Conservation (phyloP, 1,284 basidiomycete species). For the Bjerkandera adusta region DNA sequence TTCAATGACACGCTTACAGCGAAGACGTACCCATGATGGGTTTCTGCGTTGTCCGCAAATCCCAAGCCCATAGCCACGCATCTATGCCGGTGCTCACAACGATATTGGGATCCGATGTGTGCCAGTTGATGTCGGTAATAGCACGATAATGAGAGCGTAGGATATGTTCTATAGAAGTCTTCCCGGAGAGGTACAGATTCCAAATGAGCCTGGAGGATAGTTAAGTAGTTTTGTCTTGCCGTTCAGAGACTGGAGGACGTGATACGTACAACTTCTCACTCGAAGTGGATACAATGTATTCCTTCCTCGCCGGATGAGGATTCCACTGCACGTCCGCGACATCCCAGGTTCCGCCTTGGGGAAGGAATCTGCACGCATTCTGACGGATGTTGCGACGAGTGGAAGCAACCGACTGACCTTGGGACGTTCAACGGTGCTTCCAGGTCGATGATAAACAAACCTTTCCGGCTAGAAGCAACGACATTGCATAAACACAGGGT, state of each 20-base stretch:
- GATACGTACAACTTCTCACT: conserved; percentile 81
- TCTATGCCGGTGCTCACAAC: conserved; percentile 80
- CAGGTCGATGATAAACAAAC: conserved; percentile 95
- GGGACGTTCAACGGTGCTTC: conserved; percentile 86
- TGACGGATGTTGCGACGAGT: conserved; percentile 35
- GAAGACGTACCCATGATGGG: conserved; percentile 58
- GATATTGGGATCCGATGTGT: conserved; percentile 76
- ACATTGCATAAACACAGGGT: not conserved
- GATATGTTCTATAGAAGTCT: conserved; percentile 76
- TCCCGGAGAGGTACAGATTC: conserved; percentile 79
- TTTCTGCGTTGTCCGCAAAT: conserved; percentile 60
- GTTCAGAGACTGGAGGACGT: conserved; percentile 2
- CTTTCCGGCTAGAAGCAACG: conserved; percentile 65
- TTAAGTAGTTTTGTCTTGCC: no score
- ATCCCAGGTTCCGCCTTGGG: conserved; percentile 96
- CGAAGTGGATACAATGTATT: conserved; percentile 94
- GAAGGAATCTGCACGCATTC: conserved; percentile 67
- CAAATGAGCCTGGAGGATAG: conserved; percentile 70
- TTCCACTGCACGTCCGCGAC: conserved; percentile 98
- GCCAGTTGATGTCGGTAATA: conserved; percentile 97
- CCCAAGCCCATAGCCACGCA: conserved; percentile 88
- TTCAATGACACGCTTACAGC: not conserved
- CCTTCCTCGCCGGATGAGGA: conserved; percentile 79
- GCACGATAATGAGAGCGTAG: conserved; percentile 88
- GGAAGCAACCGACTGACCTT: conserved; percentile 48